phyloP scores from a whole-genome alignment of 768 basidiomycete species.

The Aureoboletus auriporus region DNA sequence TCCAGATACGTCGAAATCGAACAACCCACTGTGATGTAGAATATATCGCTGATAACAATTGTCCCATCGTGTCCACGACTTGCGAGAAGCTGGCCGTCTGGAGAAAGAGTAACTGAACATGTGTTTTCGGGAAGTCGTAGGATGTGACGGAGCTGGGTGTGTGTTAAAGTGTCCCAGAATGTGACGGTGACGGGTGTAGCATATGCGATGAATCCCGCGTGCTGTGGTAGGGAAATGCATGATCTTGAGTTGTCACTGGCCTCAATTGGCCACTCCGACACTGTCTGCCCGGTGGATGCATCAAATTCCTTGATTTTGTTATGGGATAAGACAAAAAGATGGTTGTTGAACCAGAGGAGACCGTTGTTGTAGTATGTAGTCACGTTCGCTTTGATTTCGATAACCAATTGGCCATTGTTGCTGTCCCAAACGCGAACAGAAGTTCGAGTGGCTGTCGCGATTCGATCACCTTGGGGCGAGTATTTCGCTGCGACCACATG shows the following conservation, averaged over 20 bases:
- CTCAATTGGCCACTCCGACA: not conserved
- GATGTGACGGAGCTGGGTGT: not conserved
- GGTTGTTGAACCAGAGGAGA: constrained; percentile 5
- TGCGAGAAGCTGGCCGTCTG: not conserved
- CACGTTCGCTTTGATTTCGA: not conserved
- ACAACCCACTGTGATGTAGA: too few relatives aligned
- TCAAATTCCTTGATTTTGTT: not conserved
- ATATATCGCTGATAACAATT: not conserved
- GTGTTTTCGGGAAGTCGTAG: not conserved
- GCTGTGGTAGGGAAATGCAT: not conserved
- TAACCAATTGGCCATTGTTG: not conserved
- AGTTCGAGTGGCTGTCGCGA: not conserved
- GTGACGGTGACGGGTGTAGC: not conserved
- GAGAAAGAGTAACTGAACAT: not conserved
- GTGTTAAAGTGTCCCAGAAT: constrained; percentile 5
- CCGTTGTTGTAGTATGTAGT: not conserved
- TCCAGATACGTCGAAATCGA: too few relatives aligned
- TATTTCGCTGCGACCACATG: not conserved
- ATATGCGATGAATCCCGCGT: not conserved
- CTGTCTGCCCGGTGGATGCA: not conserved
- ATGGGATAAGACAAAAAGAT: not conserved
- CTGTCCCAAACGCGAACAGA: not conserved
- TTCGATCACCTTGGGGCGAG: not conserved
- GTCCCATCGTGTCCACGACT: not conserved
- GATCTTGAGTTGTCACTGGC: fast-evolving